phyloP scores from a whole-genome alignment of 495 filamentous ascomycete species.

The Neurospora hispaniola region DNA sequence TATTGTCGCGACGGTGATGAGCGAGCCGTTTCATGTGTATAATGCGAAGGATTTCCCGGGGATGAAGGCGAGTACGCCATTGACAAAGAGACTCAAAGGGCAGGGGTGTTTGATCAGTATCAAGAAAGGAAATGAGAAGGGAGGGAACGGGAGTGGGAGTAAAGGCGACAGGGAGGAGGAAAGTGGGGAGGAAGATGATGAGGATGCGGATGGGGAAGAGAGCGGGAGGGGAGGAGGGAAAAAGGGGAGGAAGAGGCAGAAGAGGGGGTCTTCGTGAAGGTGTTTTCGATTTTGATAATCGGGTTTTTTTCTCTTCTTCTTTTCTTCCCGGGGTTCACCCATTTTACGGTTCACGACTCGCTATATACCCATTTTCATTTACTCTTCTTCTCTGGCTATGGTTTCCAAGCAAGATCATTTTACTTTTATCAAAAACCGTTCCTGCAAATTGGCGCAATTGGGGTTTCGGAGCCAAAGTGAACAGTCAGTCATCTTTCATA shows the following conservation, averaged over 20 bases:
- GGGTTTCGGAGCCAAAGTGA: too few relatives aligned
- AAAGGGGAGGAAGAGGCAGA: conserved; percentile 9
- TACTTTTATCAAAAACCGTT: neutral
- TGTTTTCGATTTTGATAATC: neutral
- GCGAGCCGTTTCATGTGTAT: conserved; percentile 75
- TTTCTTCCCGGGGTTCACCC: neutral
- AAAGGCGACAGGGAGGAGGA: conserved; percentile 36
- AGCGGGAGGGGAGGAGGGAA: conserved; percentile 2
- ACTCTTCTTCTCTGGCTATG: neutral
- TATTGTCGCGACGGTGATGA: conserved; percentile 58
- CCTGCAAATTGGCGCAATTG: neutral
- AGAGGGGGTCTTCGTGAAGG: neutral
- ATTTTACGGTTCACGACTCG: neutral
- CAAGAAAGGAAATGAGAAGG: conserved; percentile 70
- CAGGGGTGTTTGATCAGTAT: conserved; percentile 71
- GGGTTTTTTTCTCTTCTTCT: neutral
- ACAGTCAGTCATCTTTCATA: neutral
- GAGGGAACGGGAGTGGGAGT: conserved; percentile 25
- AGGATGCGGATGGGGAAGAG: conserved; percentile 22
- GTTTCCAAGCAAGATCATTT: neutral
- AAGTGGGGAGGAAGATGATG: conserved; percentile 31
- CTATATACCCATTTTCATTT: neutral
- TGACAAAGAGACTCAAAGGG: conserved; percentile 59
- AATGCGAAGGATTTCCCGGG: conserved; percentile 96
- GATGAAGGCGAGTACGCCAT: conserved; percentile 63